These are phyloP conservation scores for Termitomyces sp. DNA, from an alignment of 768 basidiomycete genomes.

Conservation along the genomic window DNA sequence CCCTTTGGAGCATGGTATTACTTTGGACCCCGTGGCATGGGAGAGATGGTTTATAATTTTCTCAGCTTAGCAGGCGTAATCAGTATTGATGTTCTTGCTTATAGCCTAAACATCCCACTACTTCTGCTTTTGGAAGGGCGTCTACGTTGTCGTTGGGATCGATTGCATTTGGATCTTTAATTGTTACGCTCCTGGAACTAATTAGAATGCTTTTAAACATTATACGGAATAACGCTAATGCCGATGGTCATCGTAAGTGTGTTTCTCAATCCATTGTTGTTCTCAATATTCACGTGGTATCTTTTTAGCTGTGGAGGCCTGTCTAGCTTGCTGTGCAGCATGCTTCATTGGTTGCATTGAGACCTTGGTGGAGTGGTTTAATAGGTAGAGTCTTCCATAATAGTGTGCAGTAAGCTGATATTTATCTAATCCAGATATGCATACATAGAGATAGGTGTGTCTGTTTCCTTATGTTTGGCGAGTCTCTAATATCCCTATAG, in stretches of 20 bases:
- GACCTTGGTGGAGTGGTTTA: constrained; percentile 70
- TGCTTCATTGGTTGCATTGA: constrained; percentile 75
- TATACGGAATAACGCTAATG: constrained; percentile 51
- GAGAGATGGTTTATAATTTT: constrained; percentile 48
- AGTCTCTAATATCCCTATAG: constrained; percentile 24
- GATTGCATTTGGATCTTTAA: constrained; percentile 79
- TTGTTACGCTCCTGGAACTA: constrained; percentile 75
- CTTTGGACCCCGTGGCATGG: constrained; percentile 66
- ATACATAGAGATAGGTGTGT: constrained; percentile 73
- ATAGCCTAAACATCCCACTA: constrained; percentile 66
- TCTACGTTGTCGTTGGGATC: constrained; percentile 78
- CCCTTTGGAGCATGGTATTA: constrained; percentile 80
- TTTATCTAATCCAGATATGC: constrained; percentile 47
- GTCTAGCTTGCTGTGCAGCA: constrained; percentile 71
- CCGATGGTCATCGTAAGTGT: constrained; percentile 60
- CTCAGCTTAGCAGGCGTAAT: no score
- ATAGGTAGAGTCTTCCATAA: constrained; percentile 37
- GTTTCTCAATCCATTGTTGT: not conserved
- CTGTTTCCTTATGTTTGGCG: not conserved
- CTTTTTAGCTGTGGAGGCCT: constrained; percentile 57
- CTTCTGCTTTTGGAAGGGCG: constrained; percentile 65
- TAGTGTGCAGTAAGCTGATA: not conserved
- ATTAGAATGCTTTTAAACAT: constrained; percentile 55
- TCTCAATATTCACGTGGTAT: not conserved
- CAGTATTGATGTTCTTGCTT: not conserved